phyloP scores from a whole-genome alignment of 202 grass and related monocot genomes.

The Musa balbisiana region DNA sequence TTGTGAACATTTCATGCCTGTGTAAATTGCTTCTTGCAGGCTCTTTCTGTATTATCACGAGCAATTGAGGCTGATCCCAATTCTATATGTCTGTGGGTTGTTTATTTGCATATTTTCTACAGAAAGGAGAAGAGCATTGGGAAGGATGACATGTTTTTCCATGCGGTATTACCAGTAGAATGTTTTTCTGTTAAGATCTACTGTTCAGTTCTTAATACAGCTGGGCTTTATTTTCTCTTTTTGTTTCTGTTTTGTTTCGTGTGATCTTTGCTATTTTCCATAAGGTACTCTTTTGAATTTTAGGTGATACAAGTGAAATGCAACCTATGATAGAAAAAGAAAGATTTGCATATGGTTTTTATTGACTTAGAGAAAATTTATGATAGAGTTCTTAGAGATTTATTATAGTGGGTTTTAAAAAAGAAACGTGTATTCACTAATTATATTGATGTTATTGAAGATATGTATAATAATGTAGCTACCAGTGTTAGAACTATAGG shows the following conservation, averaged over 20 bases:
- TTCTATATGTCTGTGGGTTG: slow-evolving; percentile 67
- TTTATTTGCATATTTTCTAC: slow-evolving; percentile 97
- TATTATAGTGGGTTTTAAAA: too few relatives aligned
- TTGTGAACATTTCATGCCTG: neutral
- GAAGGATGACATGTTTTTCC: slow-evolving; percentile 92
- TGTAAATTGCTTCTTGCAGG: slow-evolving; percentile 52
- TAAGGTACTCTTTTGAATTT: too few relatives aligned
- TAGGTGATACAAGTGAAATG: too few relatives aligned
- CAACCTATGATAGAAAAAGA: too few relatives aligned
- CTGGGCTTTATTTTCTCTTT: neutral
- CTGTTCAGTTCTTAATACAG: neutral
- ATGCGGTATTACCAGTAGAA: slow-evolving; percentile 48
- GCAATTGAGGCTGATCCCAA: slow-evolving; percentile 79
- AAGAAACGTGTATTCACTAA: too few relatives aligned
- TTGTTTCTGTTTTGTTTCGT: neutral
- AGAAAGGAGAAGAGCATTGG: slow-evolving; percentile 77
- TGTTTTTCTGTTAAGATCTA: neutral
- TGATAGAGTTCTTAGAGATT: too few relatives aligned
- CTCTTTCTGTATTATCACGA: slow-evolving; percentile 61
- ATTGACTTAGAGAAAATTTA: too few relatives aligned
- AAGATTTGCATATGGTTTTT: too few relatives aligned
- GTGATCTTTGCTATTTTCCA: too few relatives aligned
- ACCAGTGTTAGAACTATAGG: too few relatives aligned
- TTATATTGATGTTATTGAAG: too few relatives aligned
- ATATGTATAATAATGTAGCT: too few relatives aligned